Base-by-base conservation (phyloP, 2,329 filamentous ascomycete species). In the Neonectria ditissima region DNA sequence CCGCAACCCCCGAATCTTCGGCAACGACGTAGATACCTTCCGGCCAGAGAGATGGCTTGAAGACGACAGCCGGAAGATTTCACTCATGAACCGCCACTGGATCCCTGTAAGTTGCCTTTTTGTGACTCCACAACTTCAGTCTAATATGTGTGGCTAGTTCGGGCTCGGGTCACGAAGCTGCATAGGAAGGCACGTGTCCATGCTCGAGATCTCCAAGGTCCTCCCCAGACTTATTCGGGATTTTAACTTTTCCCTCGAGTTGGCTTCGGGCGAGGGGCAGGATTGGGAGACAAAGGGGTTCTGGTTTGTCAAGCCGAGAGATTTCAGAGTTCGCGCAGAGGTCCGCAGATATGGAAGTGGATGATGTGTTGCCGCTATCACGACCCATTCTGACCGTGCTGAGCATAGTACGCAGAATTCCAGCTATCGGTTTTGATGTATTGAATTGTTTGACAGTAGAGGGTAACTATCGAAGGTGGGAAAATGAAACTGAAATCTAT, bases 151-250 rank as follows among this genome's bases (percentile, higher is more conserved):
- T 3, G 10, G 26, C 18, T 13, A 73, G 70, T 73, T 73, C n/a
- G 70, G 70, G 3, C 62, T 73, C 0, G 70, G 70, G 0, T 73
- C 70, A 18, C 61, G 70, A 16, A 70, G 56, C 1, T 73, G 70
- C 1, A 71, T 73, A 5, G 70, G 70, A 0, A 68, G 69, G 0
- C 70, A 73, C 2, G 62, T 73, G 9, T 73, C 70, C 0, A 69
- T 70, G 54, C 67, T 73, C 4, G 70, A 73, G n/a, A 73, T 73
- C 62, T 67, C 63, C 0, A 73, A 73, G 16, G 63, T 73, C 2
- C 60, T 73, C 1, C 70, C 70, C 0, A 41, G 57, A 13, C 59
- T 73, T 2, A 37, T 73, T 2, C 63, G 67, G 9, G 70, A 73
- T 2, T 73, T 73, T 26, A 50, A 73, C 7, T 73, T 73, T n/a